phyloP scores from a whole-genome alignment of 2,329 filamentous ascomycete species.

The Ophiosphaerella narmari region DNA sequence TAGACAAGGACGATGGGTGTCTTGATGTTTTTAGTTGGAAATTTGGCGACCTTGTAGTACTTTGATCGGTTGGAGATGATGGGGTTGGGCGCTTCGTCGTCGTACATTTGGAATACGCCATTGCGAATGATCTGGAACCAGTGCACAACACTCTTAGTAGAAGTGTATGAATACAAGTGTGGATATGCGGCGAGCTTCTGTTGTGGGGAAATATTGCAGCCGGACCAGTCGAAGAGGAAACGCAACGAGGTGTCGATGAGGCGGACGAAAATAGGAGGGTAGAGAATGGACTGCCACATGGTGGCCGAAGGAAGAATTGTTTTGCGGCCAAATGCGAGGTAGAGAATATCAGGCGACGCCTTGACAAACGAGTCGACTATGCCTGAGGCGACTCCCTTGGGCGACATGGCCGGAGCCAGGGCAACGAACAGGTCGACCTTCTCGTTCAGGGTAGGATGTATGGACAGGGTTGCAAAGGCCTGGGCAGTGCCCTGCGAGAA shows the following conservation, averaged over 20 bases:
- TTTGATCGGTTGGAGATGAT: constrained; percentile 73
- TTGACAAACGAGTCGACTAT: constrained; percentile 93
- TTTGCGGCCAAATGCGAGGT: constrained; percentile 87
- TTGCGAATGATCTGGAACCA: constrained; percentile 99
- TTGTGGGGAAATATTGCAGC: constrained; percentile 77
- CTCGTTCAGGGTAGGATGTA: constrained; percentile 88
- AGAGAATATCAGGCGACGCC: constrained; percentile 88
- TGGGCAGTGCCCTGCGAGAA: constrained; percentile 98
- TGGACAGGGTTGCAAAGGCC: constrained; percentile 89
- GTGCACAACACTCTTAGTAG: constrained; percentile 94
- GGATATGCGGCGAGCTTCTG: constrained; percentile 96
- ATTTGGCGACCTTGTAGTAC: constrained; percentile 95
- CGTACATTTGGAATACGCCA: constrained; percentile 96
- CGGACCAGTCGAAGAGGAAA: constrained; percentile 90
- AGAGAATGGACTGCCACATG: constrained; percentile 96
- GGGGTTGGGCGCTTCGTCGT: constrained; percentile 85
- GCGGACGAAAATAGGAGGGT: constrained; percentile 89
- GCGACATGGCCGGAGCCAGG: constrained; percentile 94
- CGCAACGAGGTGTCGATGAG: constrained; percentile 80
- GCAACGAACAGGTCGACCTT: constrained; percentile 97
- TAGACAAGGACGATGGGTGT: constrained; percentile 94
- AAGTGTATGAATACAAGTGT: constrained; percentile 95
- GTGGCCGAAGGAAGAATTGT: constrained; percentile 91
- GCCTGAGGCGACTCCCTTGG: constrained; percentile 84
- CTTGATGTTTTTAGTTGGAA: constrained; percentile 95